Conservation (phyloP, 768 basidiomycete species). For the Fibroporia radiculosa region DNA sequence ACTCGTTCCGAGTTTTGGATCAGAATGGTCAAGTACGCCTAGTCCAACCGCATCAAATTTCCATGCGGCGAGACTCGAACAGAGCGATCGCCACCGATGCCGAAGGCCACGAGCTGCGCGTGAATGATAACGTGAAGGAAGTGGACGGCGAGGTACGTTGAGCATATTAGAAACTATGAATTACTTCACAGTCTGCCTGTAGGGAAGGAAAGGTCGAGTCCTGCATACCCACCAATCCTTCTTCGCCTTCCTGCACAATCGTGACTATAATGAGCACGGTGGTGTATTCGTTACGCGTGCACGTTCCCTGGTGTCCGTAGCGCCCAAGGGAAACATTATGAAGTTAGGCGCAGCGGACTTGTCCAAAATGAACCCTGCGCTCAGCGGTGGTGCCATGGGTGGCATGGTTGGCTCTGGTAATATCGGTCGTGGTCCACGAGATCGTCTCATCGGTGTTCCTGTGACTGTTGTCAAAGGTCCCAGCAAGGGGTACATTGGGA, state of each 20-base stretch:
- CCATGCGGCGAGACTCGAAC: constrained; percentile 77
- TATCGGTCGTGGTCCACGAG: constrained; percentile 75
- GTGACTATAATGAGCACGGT: constrained; percentile 83
- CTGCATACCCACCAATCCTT: constrained; percentile 92
- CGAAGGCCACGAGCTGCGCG: constrained; percentile 78
- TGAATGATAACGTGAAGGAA: constrained; percentile 92
- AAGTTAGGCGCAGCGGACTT: constrained; percentile 64
- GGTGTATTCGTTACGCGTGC: constrained; percentile 93
- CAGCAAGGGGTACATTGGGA: constrained; percentile 85
- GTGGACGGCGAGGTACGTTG: constrained; percentile 71
- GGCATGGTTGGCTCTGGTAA: constrained; percentile 76
- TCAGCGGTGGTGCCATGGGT: constrained; percentile 57
- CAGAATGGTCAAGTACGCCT: constrained; percentile 86
- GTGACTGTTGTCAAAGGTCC: constrained; percentile 83
- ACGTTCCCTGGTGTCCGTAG: constrained; percentile 72
- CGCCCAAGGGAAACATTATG: constrained; percentile 73
- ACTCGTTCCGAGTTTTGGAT: constrained; percentile 92
- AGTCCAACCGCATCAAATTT: constrained; percentile 91
- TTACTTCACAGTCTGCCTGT: constrained; percentile 2
- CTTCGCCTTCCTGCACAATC: constrained; percentile 90
- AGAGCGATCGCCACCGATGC: constrained; percentile 85
- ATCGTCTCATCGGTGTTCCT: constrained; percentile 70
- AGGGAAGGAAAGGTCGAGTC: constrained; percentile 84
- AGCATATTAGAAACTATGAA: neutral
- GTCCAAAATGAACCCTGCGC: constrained; percentile 86